Evolutionary conservation across 2,329 filamentous ascomycete species (phyloP), one percentile per base, ranked within the genome.

Genomic region (Capronia americana): DNA sequence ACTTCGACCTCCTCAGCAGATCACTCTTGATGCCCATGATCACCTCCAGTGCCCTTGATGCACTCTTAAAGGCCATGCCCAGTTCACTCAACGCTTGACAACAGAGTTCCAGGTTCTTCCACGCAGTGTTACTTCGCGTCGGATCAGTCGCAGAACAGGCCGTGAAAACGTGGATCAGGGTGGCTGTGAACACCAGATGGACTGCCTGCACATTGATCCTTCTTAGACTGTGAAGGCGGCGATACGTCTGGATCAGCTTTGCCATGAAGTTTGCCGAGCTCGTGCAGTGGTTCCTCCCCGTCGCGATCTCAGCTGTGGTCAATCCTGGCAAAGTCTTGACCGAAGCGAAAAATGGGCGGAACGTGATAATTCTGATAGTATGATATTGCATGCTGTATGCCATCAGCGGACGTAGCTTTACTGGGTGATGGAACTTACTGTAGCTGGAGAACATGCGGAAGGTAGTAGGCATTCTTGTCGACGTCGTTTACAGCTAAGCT

Each of bases 1-100:
- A 54, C 24, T 56, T 57, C 4, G 66, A 68, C 23, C 62, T 34
- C n/a, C 62, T 60, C 46, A 68, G 41, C 11, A 68, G 63, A 56
- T 68, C 66, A 48, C 63, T 66, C 50, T 75, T 74, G 61, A 72
- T 69, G 26, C 62, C 61, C 51, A 67, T 69, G 34, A 72, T 65
- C 11, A 71, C 61, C 20, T 72, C 70, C 10, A 71, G 61, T 5
- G 69, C 69, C 55, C 70, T 66, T 14, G 64, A 51, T 12, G 69
- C 66, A 30, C 69, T 72, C 58, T 65, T 68, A 53, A 69, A 72
- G 4, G 63, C 64, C 17, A 69, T 60, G 11, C 70, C 69, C 11
- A 72, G 61, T 54, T 72, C 70, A 24, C 59, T 61, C 11, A 72
- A 58, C 7, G 67, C 69, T 53, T 72, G 69, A 48, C 66, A 71